phyloP scores from a whole-genome alignment of 768 basidiomycete genomes.

The Dentipellis fragilis region DNA sequence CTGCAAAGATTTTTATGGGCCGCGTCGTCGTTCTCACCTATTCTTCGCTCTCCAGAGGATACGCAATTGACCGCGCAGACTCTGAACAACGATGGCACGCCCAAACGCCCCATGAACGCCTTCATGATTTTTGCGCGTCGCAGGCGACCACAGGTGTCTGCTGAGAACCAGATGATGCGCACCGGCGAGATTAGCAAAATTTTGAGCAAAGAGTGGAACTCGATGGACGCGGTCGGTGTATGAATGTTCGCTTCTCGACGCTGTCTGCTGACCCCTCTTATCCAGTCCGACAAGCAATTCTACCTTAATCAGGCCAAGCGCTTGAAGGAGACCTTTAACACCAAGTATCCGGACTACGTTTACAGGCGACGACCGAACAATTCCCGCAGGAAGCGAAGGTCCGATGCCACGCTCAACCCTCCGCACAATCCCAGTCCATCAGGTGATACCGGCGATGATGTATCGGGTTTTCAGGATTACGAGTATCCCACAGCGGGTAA shows the following conservation, averaged over 20 bases:
- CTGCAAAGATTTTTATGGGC: neutral
- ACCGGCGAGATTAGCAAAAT: conserved; percentile 88
- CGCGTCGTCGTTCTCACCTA: neutral
- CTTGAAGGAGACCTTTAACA: conserved; percentile 78
- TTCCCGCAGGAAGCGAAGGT: conserved; percentile 53
- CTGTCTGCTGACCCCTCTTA: conserved; percentile 3
- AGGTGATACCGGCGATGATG: conserved; percentile 24
- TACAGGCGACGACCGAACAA: conserved; percentile 85
- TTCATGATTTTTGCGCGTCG: conserved; percentile 90
- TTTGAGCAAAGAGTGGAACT: conserved; percentile 77
- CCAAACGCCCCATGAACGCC: conserved; percentile 87
- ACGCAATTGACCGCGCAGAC: conserved; percentile 59
- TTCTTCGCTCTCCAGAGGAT: conserved; percentile 7
- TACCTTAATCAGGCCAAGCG: conserved; percentile 82
- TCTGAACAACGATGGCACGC: conserved; percentile 79
- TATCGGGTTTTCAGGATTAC: conserved; percentile 9
- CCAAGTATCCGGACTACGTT: conserved; percentile 83
- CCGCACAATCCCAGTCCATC: conserved; percentile 21
- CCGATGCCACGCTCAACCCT: conserved; percentile 22
- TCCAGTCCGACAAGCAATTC: conserved; percentile 72
- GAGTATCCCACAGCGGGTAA: conserved; percentile 34
- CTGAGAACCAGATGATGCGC: conserved; percentile 83
- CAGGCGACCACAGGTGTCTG: conserved; percentile 72
- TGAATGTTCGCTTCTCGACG: conserved; percentile 1
- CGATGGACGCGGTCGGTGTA: conserved; percentile 58